phyloP scores from a whole-genome alignment of 2,329 filamentous ascomycete genomes.

The Pseudocercospora pini-densiflorae region DNA sequence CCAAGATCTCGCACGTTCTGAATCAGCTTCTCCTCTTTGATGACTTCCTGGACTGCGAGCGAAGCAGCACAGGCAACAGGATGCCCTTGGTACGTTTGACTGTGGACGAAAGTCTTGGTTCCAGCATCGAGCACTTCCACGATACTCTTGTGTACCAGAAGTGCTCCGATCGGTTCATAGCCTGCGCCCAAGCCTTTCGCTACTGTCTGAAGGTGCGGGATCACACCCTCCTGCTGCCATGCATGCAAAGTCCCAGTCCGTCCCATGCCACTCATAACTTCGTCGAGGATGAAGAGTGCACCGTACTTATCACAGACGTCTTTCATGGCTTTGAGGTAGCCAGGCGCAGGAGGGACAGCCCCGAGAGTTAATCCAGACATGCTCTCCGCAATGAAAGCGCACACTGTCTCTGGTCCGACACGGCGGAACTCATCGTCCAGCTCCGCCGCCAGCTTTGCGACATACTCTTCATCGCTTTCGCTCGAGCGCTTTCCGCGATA shows the following conservation, averaged over 20 bases:
- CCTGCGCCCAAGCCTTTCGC: constrained; percentile 69
- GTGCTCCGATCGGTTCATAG: constrained; percentile 64
- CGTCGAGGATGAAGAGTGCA: constrained; percentile 61
- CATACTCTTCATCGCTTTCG: constrained; percentile 49
- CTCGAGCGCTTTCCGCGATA: constrained; percentile 42
- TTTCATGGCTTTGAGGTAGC: constrained; percentile 61
- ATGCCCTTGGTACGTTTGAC: constrained; percentile 63
- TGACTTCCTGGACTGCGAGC: constrained; percentile 63
- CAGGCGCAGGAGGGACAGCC: constrained; percentile 55
- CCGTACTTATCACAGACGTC: constrained; percentile 60
- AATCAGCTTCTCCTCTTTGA: constrained; percentile 60
- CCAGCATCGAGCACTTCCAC: constrained; percentile 46
- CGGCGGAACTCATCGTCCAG: constrained; percentile 54
- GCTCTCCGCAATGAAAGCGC: constrained; percentile 58
- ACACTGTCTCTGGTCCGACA: constrained; percentile 53
- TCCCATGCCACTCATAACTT: constrained; percentile 43
- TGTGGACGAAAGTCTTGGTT: constrained; percentile 56
- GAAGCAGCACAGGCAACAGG: constrained; percentile 64
- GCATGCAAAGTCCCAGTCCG: constrained; percentile 38
- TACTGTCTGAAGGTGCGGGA: constrained; percentile 66
- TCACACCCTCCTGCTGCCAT: constrained; percentile 45
- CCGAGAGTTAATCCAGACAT: constrained; percentile 52
- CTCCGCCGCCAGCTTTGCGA: constrained; percentile 48
- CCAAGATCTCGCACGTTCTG: constrained; percentile 60
- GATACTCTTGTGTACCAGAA: constrained; percentile 53